Evolutionary conservation across 2,329 filamentous ascomycete species (phyloP), one percentile per base, ranked within the genome.

Genomic region (Alternaria angustiovoidea): DNA sequence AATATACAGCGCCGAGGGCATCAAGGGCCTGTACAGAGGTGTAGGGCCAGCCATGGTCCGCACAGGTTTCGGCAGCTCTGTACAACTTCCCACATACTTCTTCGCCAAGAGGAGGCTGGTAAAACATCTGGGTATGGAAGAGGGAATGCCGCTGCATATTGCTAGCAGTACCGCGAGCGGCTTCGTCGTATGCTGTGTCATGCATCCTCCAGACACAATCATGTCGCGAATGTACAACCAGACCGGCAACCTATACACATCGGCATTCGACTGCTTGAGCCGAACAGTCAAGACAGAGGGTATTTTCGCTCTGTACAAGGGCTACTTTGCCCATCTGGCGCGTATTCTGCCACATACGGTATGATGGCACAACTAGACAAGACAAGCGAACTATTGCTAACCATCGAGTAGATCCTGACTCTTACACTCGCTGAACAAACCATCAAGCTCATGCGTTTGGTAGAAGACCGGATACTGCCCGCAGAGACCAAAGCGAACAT

Each of bases 141-240:
- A 99, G 75, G 94, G 95, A 2, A 91, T 93, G 38, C 89, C 91
- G 44, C 82, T 99, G 73, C 95, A 99, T 78, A 83, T 99, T 67
- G 86, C 92, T 38, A 96, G 93, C 78, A 97, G 93, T 71, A 89
- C 94, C 5, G 89, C 88, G 38, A 97, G 93, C 73, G 95, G 95
- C 0, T 97, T 99, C 73, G 95, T 97, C 12, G 95, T 99, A 18
- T 99, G 95, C 82, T 92, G 92, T 70, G 89, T 98, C 65, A 99
- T 99, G 95, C 95, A 99, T 75, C 95, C 95, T 54, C 95, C 95
- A 87, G 95, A 99, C 79, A 99, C 95, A 5, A 92, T 99, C 81
- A 99, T 99, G 95, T 95, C 93, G 63, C 91, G 95, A 64, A 90
- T 99, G 84, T 99, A 99, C 85, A 99, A 99, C 83, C 95, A 99